phyloP scores from a whole-genome alignment of 805 yeast genomes.

The Schwanniomyces yamadae region DNA sequence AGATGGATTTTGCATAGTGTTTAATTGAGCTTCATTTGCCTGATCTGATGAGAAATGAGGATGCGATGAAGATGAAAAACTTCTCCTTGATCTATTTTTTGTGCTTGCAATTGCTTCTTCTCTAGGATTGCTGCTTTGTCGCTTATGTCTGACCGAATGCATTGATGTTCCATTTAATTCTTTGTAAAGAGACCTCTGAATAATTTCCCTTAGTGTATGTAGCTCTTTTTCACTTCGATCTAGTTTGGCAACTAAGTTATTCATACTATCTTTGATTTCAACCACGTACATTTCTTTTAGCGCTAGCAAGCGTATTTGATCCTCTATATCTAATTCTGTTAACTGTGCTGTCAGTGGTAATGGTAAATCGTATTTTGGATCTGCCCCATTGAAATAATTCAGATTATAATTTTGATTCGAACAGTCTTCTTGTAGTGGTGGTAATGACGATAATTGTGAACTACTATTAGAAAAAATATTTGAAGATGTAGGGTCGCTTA shows the following conservation, averaged over 20 bases:
- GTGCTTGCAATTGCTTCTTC: constrained; percentile 30
- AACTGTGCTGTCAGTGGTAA: constrained; percentile 33
- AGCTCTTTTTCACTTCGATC: constrained; percentile 48
- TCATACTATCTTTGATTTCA: constrained; percentile 58
- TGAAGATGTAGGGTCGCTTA: background rate
- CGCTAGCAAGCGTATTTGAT: constrained; percentile 59
- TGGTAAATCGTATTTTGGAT: constrained; percentile 26
- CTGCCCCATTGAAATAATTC: constrained; percentile 11
- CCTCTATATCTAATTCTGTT: constrained; percentile 42
- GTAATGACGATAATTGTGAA: background rate
- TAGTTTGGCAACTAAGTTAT: constrained; percentile 40
- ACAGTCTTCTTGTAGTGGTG: constrained; percentile 5
- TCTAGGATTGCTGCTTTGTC: constrained; percentile 23
- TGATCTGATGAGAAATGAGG: background rate
- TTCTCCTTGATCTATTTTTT: constrained; percentile 23
- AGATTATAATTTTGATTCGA: constrained; percentile 1
- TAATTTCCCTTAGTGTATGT: constrained; percentile 45
- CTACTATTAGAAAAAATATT: constrained; percentile 1
- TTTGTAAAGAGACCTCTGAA: constrained; percentile 46
- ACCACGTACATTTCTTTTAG: constrained; percentile 66
- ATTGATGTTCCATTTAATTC: constrained; percentile 25
- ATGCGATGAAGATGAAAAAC: constrained; percentile 11
- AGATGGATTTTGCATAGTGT: constrained; percentile 14
- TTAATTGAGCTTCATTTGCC: background rate
- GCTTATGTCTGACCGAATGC: constrained; percentile 12